Evolutionary conservation across 108 stramenopile genomes (phyloP), one percentile per base, ranked within the genome.

Genomic region (Nitzschia sp.): DNA sequence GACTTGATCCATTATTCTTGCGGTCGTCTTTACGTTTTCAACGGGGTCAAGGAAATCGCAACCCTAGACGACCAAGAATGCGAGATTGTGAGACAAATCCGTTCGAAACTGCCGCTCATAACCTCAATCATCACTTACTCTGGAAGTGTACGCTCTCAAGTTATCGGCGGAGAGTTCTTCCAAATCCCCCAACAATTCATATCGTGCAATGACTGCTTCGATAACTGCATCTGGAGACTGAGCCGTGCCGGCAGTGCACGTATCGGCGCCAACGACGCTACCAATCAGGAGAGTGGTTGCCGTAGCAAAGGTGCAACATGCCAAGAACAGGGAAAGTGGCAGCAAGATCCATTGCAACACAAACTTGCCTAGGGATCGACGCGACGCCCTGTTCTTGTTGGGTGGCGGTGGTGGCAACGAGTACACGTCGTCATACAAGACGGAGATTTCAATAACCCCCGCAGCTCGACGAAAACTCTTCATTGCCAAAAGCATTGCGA

Each of bases 11-110:
- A 67, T 17, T 36, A 67, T n/a, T 6, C 19, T n/a, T 21, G 54
- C 34, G 3, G 38, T 18, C 0, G 48, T 30, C n/a, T 30, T 67
- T 15, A 67, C 53, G 38, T 67, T 53, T 6, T 17, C 33, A 26
- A 67, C 32, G 15, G 66, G 66, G 42, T 68, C 46, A 31, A 2
- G 33, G n/a, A 0, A 25, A 19, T 49, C 0, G 31, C 74, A 75
- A 13, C 9, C 38, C 38, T 42, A 42, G 38, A 42, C 9, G 13
- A 42, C 38, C 6, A 42, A 42, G 38, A 42, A 42, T n/a, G n/a
- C n/a, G n/a, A n/a, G n/a, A n/a, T n/a, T n/a, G n/a, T n/a, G n/a
- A n/a, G n/a, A n/a, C n/a, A n/a, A n/a, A n/a, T n/a, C n/a, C n/a
- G n/a, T n/a, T n/a, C n/a, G n/a, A n/a, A n/a, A n/a, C n/a, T n/a